Evolutionary conservation across 2,329 filamentous ascomycete genomes (phyloP), one percentile per base, ranked within the genome.

Genomic region (Periglandula ipomoeae): DNA sequence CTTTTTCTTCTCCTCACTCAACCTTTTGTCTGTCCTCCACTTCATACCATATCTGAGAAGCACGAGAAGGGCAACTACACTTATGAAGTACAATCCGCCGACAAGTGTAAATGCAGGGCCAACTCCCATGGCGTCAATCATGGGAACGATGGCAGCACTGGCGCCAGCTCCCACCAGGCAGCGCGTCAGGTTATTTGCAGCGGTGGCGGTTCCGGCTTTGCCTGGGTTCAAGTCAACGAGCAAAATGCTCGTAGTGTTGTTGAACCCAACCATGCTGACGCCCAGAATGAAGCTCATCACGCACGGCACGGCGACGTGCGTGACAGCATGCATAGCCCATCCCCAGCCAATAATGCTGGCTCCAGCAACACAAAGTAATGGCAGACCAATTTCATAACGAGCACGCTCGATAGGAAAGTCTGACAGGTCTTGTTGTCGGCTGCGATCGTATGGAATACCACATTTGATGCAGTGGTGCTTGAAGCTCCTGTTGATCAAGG

Each of bases 401-500:
- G 70, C 75, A 2, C 65, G 63, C 56, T 80, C 76, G 9, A 80
- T 71, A 1, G 76, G 74, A 32, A 79, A 78, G 0, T 62, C 53
- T 0, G 63, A 55, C 11, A 79, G 61, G 51, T 78, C 71, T 27
- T 69, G 67, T 53, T 75, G 74, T 9, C 75, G 74, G 43, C 69
- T 75, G 54, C 71, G 72, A 48, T 74, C 73, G 47, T 82, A 71
- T 0, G 70, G 58, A 9, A 85, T 65, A 9, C 76, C 76, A 0
- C 78, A 61, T 5, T 64, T 68, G 9, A 63, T 60, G 11, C 82
- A 82, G 50, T 84, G 73, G 1, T 82, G 76, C 1, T 74, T 71
- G 60, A 82, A 89, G 61, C 86, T 87, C 65, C 74, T 75, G 61
- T 88, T 85, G 32, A 87, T 73, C 1, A 80, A 55, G 2, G 72